phyloP scores from a whole-genome alignment of 441 rosid species.

The Kokia cookei region DNA sequence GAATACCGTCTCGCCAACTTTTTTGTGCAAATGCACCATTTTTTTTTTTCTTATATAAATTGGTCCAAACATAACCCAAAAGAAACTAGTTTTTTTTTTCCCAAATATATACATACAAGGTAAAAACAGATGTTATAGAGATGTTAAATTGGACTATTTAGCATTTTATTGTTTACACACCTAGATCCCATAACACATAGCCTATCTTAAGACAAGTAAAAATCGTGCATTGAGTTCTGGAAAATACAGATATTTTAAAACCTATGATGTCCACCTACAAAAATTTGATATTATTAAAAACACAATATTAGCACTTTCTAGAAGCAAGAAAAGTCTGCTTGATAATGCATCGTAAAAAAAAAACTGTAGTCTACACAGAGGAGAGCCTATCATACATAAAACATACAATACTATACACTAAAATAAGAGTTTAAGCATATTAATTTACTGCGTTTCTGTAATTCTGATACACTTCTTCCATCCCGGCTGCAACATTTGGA shows the following conservation, averaged over 20 bases:
- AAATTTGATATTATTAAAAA: slow-evolving; percentile 6
- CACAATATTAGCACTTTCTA: background rate
- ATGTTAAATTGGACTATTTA: background rate
- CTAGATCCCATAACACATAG: background rate
- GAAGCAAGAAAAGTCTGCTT: background rate
- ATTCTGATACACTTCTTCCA: slow-evolving; percentile 80
- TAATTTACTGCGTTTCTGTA: background rate
- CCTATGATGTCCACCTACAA: background rate
- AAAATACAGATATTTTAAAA: background rate
- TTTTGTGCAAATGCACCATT: background rate
- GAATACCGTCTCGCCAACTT: background rate
- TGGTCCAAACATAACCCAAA: background rate
- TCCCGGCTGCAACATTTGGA: slow-evolving; percentile 62
- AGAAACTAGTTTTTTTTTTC: background rate
- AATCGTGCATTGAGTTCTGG: background rate
- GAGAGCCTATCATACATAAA: background rate
- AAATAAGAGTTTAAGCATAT: slow-evolving; percentile 19
- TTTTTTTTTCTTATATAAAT: background rate
- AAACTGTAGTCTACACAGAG: background rate
- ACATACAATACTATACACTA: slow-evolving; percentile 14
- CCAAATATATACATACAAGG: too few species aligned
- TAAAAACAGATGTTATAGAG: background rate
- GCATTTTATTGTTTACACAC: background rate
- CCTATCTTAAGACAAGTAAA: background rate
- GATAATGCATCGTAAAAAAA: background rate